phyloP scores from a whole-genome alignment of 768 basidiomycete genomes.

The Cantharellus cinnabarinus region DNA sequence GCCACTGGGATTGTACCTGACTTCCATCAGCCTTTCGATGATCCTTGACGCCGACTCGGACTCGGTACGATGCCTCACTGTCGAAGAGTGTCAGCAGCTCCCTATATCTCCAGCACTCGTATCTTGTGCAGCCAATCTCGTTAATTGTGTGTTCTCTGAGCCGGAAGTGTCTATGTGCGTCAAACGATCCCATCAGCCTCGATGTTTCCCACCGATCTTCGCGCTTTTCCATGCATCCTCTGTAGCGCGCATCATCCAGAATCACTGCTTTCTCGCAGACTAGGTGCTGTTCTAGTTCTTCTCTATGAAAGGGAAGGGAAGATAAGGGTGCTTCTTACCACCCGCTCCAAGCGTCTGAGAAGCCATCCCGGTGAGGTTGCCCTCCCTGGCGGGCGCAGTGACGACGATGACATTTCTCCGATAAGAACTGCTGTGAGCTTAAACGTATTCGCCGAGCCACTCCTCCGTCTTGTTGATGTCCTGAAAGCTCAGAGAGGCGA shows the following conservation, averaged over 20 bases:
- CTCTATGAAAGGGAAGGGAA: slow-evolving; percentile 50
- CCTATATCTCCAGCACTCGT: not conserved
- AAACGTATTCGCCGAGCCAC: not conserved
- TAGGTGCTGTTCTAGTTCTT: slow-evolving; percentile 61
- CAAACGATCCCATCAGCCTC: not conserved
- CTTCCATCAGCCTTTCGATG: too few relatives aligned
- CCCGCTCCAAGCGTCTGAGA: slow-evolving; percentile 54
- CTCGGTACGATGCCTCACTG: not conserved
- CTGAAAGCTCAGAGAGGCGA: slow-evolving; percentile 54
- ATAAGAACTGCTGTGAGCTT: slow-evolving; percentile 53
- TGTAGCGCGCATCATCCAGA: not conserved
- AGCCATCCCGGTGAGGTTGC: slow-evolving; percentile 58
- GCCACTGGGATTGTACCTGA: too few relatives aligned
- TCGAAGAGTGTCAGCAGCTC: not conserved
- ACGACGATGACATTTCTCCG: slow-evolving; percentile 40
- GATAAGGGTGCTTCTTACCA: slow-evolving; percentile 65
- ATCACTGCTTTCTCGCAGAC: slow-evolving; percentile 7
- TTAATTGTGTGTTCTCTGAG: not conserved
- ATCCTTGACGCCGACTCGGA: too few relatives aligned
- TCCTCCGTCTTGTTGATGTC: not conserved
- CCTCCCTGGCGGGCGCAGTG: slow-evolving; percentile 62
- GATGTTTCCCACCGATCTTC: not conserved
- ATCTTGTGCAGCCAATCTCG: not conserved
- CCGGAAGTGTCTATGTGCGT: not conserved
- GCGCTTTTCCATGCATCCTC: not conserved